Evolutionary conservation across 1,139 yeast species (phyloP), one percentile per base, ranked within the genome.

Genomic region (Zhuliangozyma parablackwelliae): DNA sequence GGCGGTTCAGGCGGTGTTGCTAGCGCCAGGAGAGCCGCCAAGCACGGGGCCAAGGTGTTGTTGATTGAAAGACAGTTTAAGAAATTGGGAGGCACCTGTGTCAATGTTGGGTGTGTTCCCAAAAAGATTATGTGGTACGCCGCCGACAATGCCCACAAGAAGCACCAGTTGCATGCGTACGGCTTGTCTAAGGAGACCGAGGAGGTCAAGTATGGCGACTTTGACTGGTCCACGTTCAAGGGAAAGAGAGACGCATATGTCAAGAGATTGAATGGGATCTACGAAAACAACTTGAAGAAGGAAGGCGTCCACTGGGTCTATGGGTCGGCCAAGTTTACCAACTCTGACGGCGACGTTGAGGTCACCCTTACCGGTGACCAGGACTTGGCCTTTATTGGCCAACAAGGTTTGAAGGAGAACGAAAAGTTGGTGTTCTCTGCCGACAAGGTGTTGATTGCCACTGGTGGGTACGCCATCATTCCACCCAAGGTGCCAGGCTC

Each of bases 1-100:
- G 99, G 98, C 44, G 99, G 99, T n/a, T 88, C 97, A 29, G 99
- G 97, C 36, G 99, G 99, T 49, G 97, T 92, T 33, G 97, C 98
- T 13, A 83, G 95, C 21, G 95, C 97, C 16, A 81, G 99, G 60
- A 80, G 97, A 53, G 98, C 98, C 10, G 96, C 97, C 35, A 78
- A 82, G 33, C 80, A 89, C 51, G 98, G 98, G 23, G 95, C 94
- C 26, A 87, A 88, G 50, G 84, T 94, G 2, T 70, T 90, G 44
- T 57, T 92, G 29, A 73, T 92, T 41, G 98, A 92, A 61, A 79
- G 87, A 29, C 78, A 80, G 41, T 80, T 69, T 42, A 53, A 66
- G 39, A 66, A 63, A 50, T 74, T 94, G 62, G 98, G 98, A 39
- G 99, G 99, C 30, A 94, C 99, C 33, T 92, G 99, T 75, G 99